phyloP scores from a whole-genome alignment of 1,284 basidiomycete species.

The Amylostereum areolatum region DNA sequence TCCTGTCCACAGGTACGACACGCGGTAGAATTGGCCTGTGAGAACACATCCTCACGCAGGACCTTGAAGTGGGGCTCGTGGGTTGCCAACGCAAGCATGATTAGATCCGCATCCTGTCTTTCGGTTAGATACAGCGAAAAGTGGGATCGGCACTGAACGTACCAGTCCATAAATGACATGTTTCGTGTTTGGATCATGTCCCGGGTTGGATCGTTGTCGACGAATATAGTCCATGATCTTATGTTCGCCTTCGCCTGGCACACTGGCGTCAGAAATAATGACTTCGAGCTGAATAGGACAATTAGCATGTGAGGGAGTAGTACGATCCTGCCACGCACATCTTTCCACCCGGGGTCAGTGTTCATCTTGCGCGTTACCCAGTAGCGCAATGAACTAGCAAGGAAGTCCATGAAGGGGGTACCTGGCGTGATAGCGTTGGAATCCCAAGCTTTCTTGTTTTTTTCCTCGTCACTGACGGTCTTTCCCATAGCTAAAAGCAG shows the following conservation, averaged over 20 bases:
- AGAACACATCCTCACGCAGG: conserved; percentile 96
- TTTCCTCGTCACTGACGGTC: conserved; percentile 78
- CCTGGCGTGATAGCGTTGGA: conserved; percentile 98
- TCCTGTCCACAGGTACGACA: conserved; percentile 92
- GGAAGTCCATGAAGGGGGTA: conserved; percentile 96
- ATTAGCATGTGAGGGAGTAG: conserved; percentile 1
- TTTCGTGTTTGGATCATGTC: conserved; percentile 90
- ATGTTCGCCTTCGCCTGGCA: conserved; percentile 98
- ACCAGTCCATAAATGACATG: conserved; percentile 98
- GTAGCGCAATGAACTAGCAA: conserved; percentile 86
- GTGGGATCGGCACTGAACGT: conserved; percentile 21
- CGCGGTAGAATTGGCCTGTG: conserved; percentile 71
- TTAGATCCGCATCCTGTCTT: conserved; percentile 93
- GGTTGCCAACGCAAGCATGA: conserved; percentile 97
- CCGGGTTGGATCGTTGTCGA: conserved; percentile 80
- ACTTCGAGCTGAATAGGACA: conserved; percentile 70
- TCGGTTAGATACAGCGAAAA: conserved; percentile 2
- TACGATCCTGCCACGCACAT: conserved; percentile 51
- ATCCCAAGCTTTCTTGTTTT: conserved; percentile 90
- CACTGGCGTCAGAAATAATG: conserved; percentile 94
- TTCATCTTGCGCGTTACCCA: conserved; percentile 98
- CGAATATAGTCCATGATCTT: conserved; percentile 99
- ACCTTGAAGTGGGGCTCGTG: conserved; percentile 98
- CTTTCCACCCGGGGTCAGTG: conserved; percentile 92
- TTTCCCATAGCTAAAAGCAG: conserved; percentile 87